Evolutionary conservation across 1,139 yeast species (phyloP), one percentile per base, ranked within the genome.

Genomic region (Blastobotrys buckinghamii): DNA sequence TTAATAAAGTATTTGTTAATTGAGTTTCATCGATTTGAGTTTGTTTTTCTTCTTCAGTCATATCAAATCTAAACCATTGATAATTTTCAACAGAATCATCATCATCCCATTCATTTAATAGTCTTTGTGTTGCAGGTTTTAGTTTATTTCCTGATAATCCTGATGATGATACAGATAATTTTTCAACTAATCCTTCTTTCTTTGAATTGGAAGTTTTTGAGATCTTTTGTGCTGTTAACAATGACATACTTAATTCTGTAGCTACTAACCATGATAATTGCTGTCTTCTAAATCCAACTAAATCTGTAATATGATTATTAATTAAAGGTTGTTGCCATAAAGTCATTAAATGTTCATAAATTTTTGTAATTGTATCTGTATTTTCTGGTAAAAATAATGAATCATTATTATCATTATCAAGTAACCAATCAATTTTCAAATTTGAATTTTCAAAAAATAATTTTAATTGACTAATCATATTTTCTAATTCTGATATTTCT

Each of bases 401-500:
- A 29, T 29, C 12, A 29, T 29, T 29, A 17, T 42, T 47, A 10
- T 46, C 35, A n/a, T 50, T 49, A 10, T 42, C 48, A 17, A 50
- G 51, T 8, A 56, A 29, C 2, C 56, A 39, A 2, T 43, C 30
- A 10, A 63, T 51, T 0, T 48, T 45, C 6, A 75, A 57, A 0
- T 59, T 64, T 6, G 47, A 33, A 43, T 69, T 65, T 2, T 60
- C 53, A 54, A 69, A 74, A 53, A 70, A 74, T 1, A 58, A 65
- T 17, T 63, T 59, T 32, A 80, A 60, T 53, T 80, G 82, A 2
- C 65, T 68, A 24, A 79, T 53, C 82, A 80, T 75, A 20, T 73
- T 67, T 48, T 76, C 79, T 34, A 77, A 63, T 54, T 78, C 82
- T 5, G 36, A 36, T 30, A 44, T 32, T 29, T 48, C 48, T 13